phyloP scores from a whole-genome alignment of 306 rosid genomes.

The Dryas drummondii region DNA sequence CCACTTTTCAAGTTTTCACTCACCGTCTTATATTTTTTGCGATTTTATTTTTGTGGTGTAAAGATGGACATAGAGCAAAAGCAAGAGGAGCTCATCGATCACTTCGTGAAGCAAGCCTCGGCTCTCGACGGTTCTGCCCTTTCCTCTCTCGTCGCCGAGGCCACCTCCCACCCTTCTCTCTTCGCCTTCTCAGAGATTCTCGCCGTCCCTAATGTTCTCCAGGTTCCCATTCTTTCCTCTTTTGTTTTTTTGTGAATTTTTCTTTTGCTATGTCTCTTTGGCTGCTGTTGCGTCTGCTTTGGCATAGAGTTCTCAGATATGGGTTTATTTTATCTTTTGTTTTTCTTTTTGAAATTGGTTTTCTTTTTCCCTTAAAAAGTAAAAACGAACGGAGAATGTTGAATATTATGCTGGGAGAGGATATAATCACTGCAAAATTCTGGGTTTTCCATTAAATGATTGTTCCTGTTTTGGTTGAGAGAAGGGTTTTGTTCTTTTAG shows the following conservation, averaged over 20 bases:
- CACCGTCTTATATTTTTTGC: not conserved
- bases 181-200: slow-evolving; percentile 93
- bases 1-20: not conserved
- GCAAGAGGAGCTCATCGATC: slow-evolving; percentile 81
- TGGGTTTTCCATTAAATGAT: no score
- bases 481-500: not conserved
- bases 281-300: not conserved
- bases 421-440: not conserved
- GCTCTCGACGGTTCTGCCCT: slow-evolving; percentile 51
- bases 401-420: no score
- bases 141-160: slow-evolving; percentile 53
- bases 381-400: not conserved
- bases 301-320: no score
- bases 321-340: no score
- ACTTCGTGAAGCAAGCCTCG: slow-evolving; percentile 72
- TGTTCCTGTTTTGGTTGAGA: no score
- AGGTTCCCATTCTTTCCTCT: slow-evolving; percentile 43
- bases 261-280: not conserved
- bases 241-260: not conserved
- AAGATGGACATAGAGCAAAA: slow-evolving; percentile 80
- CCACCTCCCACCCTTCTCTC: slow-evolving; percentile 83
- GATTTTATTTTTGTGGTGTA: not conserved
- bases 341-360: not conserved
- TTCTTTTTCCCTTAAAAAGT: no score
- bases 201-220: slow-evolving; percentile 56